Evolutionary conservation across 176 grass and related monocot genomes (phyloP).

Genomic region (Cenchrus purpureus): DNA sequence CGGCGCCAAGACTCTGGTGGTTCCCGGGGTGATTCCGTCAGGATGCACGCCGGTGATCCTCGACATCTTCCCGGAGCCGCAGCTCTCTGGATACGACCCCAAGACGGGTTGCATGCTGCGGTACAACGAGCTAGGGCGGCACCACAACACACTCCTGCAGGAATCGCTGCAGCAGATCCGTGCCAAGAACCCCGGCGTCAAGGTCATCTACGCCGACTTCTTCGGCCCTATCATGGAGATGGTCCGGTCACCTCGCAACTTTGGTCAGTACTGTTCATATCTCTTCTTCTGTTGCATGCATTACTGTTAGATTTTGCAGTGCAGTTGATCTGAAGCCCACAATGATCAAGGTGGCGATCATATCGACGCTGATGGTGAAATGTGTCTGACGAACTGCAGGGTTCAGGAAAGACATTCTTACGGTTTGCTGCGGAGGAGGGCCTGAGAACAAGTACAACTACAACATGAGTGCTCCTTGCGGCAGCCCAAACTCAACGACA

Average conservation of each 20-base stretch:
- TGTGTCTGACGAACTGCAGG: neutral
- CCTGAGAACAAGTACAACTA: neutral
- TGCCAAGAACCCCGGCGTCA: conserved; percentile 33
- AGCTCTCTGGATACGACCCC: conserved; percentile 35
- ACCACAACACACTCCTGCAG: conserved; percentile 56
- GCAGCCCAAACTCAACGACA: neutral
- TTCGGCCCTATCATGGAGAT: conserved; percentile 55
- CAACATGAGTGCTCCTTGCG: neutral
- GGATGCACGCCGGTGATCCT: conserved; percentile 52
- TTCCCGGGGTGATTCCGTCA: conserved; percentile 15
- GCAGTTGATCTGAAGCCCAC: too few relatives aligned
- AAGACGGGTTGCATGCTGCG: conserved; percentile 51
- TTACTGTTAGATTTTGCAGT: too few relatives aligned
- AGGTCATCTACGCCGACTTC: conserved; percentile 54
- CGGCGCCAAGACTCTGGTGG: conserved; percentile 18
- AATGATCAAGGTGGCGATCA: too few relatives aligned
- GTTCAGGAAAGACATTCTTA: neutral
- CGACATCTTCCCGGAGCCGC: neutral
- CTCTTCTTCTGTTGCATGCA: too few relatives aligned
- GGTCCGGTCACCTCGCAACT: conserved; percentile 40
- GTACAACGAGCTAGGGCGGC: conserved; percentile 41
- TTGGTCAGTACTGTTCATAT: conserved; percentile 41
- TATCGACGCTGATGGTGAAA: too few relatives aligned
- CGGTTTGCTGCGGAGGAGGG: neutral
- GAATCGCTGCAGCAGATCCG: conserved; percentile 32